These are phyloP conservation scores for Mycoemilia scoparia DNA, from an alignment of 192 early-diverging fungal species.

Conservation along the genomic window DNA sequence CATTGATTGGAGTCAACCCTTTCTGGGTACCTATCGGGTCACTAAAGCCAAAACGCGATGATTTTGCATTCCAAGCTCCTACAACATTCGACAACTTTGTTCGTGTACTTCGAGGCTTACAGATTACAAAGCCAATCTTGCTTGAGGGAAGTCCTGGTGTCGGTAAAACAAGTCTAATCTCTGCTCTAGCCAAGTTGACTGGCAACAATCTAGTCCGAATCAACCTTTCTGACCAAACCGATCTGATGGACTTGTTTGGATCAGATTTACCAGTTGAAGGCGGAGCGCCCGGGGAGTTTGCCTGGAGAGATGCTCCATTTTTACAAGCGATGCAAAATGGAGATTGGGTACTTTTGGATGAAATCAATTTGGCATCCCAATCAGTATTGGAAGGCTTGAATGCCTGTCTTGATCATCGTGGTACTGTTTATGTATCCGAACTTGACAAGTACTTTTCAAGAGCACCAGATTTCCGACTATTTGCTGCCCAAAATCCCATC, in stretches of 20 bases:
- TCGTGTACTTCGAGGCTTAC: slow-evolving; percentile 75
- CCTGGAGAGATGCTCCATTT: slow-evolving; percentile 96
- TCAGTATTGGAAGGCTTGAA: slow-evolving; percentile 97
- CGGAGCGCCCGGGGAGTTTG: slow-evolving; percentile 50
- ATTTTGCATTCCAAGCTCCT: slow-evolving; percentile 75
- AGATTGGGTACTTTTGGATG: slow-evolving; percentile 94
- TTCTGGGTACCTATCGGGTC: slow-evolving; percentile 61
- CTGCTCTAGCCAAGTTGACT: slow-evolving; percentile 59
- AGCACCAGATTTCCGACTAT: slow-evolving; percentile 67
- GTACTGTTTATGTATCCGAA: slow-evolving; percentile 88
- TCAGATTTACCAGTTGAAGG: slow-evolving; percentile 86
- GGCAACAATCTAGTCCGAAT: slow-evolving; percentile 79
- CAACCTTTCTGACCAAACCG: slow-evolving; percentile 96
- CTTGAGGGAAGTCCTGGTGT: slow-evolving; percentile 96
- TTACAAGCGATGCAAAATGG: slow-evolving; percentile 87
- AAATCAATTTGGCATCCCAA: slow-evolving; percentile 96
- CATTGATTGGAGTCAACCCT: slow-evolving; percentile 52
- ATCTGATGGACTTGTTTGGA: slow-evolving; percentile 96
- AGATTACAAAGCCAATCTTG: slow-evolving; percentile 77
- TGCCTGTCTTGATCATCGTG: slow-evolving; percentile 94
- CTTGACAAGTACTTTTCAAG: slow-evolving; percentile 74
- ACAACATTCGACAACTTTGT: slow-evolving; percentile 77
- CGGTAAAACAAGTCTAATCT: slow-evolving; percentile 84
- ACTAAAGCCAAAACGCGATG: slow-evolving; percentile 23
- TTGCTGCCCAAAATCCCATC: slow-evolving; percentile 95